Evolutionary conservation across 176 grass and related monocot species (phyloP), one percentile per base, ranked within the genome.

Genomic region (Carex cristatella): DNA sequence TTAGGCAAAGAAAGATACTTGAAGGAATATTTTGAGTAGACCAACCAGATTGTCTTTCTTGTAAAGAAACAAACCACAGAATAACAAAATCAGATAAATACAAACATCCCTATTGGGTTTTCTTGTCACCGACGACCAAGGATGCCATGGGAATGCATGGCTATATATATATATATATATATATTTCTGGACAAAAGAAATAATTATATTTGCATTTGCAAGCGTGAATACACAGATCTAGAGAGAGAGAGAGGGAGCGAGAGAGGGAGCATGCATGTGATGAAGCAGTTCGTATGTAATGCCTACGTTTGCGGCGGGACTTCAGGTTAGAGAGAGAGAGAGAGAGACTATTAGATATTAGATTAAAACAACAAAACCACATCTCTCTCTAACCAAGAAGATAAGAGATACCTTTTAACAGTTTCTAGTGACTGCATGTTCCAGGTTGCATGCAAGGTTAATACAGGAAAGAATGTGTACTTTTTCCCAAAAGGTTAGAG

Each of bases 261-360:
- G 73, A 78, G 74, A 78, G 53, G 33, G 0, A 56, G 23, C 38
- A 2, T 16, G 48, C 73, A 77, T 78, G 74, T 78, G 74, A 16
- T 33, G 74, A 57, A 33, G 74, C 51, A 78, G 74, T 78, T 78
- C 28, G 27, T 23, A 55, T 55, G 49, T 78, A 78, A 78, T 57
- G 74, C 74, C 74, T 78, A 78, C 4, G 74, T 78, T 78, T 78
- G 48, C 74, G 74, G 51, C 74, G 74, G 28, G 28, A 78, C 48
- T 78, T 78, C 27, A 78, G 74, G 74, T 54, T 77, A 77, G 15
- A 70, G 67, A 72, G 38, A 6, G 16, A 74, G 18, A 51, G 18
- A 4, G 12, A 19, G 48, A 7, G 19, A 23, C 23, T 23, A 23
- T 23, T 23, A 23, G 23, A 23, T 23, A 23, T 23, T 23, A 23